A percentile compares a stretch with the other conserved stretches of the same genome.
Conservation (phyloP, 352 stramenopile genomes). For the Sclerospora graminicola region DNA sequence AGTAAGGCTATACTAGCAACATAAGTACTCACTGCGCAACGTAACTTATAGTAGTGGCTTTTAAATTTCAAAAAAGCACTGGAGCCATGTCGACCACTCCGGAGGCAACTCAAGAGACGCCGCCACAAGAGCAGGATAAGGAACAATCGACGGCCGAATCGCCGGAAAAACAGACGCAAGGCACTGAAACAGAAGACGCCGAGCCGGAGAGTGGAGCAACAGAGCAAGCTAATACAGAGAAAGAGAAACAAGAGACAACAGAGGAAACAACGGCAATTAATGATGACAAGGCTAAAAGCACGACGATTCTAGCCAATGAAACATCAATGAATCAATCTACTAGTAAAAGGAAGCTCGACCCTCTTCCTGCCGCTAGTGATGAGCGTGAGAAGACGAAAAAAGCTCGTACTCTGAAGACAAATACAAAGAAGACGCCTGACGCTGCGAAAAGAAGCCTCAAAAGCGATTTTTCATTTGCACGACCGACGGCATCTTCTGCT, state of each 20-base stretch:
- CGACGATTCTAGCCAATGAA: constrained; percentile 1
- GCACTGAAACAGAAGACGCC: constrained; percentile 4
- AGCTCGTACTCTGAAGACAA: constrained; percentile 3
- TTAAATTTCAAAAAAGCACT: constrained; percentile 11
- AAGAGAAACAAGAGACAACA: not conserved
- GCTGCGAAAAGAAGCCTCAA: not conserved
- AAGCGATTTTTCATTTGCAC: constrained; percentile 22
- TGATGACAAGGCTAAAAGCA: not conserved
- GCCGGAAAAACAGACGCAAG: constrained; percentile 1
- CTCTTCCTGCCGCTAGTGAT: not conserved
- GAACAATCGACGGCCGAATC: not conserved
- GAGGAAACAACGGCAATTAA: not conserved
- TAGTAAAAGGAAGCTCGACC: constrained; percentile 20
- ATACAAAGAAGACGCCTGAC: too few relatives aligned
- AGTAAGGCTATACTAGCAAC: constrained; percentile 3
- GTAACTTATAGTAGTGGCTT: not conserved
- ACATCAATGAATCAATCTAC: constrained; percentile 4
- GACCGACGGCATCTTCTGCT: constrained; percentile 21
- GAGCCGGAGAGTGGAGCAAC: not conserved
- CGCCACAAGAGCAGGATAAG: not conserved
- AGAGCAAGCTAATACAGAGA: not conserved
- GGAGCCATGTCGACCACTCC: constrained; percentile 5
- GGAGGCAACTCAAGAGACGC: not conserved
- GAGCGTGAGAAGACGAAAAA: constrained; percentile 21
- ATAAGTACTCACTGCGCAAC: not conserved